Percentiles rank a stretch among this genome's conserved stretches.
Conservation (phyloP, 2,329 filamentous ascomycete species). For the Colletotrichum musae region DNA sequence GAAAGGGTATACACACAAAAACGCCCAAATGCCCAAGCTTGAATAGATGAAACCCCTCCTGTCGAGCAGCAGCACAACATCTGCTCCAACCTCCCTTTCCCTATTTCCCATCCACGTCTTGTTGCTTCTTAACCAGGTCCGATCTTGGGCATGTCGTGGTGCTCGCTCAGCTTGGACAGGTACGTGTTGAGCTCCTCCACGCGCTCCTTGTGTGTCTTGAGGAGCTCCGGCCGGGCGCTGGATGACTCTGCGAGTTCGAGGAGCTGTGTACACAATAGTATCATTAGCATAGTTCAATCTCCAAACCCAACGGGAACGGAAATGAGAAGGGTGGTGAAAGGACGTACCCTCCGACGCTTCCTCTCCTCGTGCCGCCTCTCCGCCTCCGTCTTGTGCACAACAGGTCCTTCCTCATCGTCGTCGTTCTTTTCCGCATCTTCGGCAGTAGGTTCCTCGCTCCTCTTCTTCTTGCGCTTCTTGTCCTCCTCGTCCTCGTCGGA, state of each 20-base stretch:
- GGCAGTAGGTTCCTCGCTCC: constrained; percentile 45
- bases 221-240: constrained; percentile 76
- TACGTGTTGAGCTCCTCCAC: constrained; percentile 97
- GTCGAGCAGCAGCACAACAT: no score
- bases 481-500: constrained; percentile 47
- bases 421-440: constrained; percentile 50
- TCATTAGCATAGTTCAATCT: constrained; percentile 11
- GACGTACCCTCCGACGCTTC: constrained; percentile 81
- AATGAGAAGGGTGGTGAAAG: no score
- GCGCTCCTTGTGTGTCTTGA: constrained; percentile 97
- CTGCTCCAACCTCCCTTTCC: background rate
- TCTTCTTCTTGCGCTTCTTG: constrained; percentile 46
- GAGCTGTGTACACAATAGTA: constrained; percentile 66
- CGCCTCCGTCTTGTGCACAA: constrained; percentile 81
- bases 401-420: constrained; percentile 50
- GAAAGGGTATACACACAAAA: no score
- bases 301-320: background rate
- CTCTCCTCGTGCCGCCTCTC: constrained; percentile 86
- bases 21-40: no score
- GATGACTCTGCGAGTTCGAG: constrained; percentile 80
- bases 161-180: constrained; percentile 90
- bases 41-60: no score
- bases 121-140: no score
- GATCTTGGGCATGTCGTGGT: constrained; percentile 93
- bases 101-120: no score